Evolutionary conservation across 2,329 filamentous ascomycete genomes (phyloP).

Genomic region (Dothideomycetes sp.): DNA sequence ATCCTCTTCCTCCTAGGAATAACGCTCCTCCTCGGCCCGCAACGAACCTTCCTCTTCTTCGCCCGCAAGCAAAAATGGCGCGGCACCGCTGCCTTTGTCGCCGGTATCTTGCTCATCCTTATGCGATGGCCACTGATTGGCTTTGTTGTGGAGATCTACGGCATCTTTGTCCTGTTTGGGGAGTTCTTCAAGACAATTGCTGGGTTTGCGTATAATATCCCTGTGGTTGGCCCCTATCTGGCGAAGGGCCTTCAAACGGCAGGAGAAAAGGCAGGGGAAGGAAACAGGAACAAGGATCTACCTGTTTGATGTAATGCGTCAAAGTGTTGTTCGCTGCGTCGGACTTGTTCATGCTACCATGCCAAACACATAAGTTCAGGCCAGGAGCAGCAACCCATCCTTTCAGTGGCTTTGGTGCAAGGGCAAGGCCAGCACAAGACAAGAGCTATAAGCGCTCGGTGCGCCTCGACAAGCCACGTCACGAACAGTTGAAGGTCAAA

Average conservation of each 20-base stretch:
- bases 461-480: too few species aligned
- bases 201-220: constrained; percentile 73
- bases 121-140: constrained; percentile 84
- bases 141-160: constrained; percentile 84
- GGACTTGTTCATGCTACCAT: background rate
- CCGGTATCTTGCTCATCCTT: constrained; percentile 74
- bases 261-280: constrained; percentile 55
- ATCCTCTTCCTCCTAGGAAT: constrained; percentile 97
- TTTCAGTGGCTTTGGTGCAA: too few species aligned
- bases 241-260: constrained; percentile 63
- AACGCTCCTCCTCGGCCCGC: constrained; percentile 84
- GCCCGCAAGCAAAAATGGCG: constrained; percentile 84
- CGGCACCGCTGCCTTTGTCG: constrained; percentile 79
- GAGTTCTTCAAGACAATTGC: constrained; percentile 93
- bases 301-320: constrained; percentile 47
- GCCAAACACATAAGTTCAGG: too few species aligned
- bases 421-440: too few species aligned
- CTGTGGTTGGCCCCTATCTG: constrained; percentile 79
- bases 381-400: too few species aligned
- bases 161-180: constrained; percentile 85
- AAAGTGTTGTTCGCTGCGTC: background rate
- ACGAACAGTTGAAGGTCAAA: too few species aligned
- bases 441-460: too few species aligned
- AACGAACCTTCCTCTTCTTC: constrained; percentile 91
- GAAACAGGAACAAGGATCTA: constrained; percentile 63